Conservation (phyloP, 139 green algal genomes). For the Penium margaritaceum region DNA sequence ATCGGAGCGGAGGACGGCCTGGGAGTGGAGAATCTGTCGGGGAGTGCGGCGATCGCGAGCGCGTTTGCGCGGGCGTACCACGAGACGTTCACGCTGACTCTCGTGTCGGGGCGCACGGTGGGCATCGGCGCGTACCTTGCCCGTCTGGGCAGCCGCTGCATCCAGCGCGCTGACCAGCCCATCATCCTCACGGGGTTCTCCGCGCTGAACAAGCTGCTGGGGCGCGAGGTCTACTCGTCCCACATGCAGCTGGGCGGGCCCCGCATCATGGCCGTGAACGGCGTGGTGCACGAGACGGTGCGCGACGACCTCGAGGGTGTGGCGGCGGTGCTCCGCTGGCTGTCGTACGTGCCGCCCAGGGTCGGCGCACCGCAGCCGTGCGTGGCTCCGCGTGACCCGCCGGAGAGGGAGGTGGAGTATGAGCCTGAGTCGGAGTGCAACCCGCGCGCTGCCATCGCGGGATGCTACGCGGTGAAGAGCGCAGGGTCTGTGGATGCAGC, state of each 20-base stretch:
- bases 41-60: constrained; percentile 82
- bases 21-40: constrained; percentile 92
- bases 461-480: not conserved
- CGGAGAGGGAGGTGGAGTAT: constrained; percentile 53
- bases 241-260: constrained; percentile 94
- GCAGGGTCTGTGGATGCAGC: no score
- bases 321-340: no score
- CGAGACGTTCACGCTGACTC: constrained; percentile 81
- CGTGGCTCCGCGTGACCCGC: constrained; percentile 58
- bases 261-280: constrained; percentile 88
- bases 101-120: constrained; percentile 74
- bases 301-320: constrained; percentile 83
- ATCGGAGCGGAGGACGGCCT: constrained; percentile 89
- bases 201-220: constrained; percentile 98
- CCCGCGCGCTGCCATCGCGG: constrained; percentile 27
- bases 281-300: constrained; percentile 83
- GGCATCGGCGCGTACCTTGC: constrained; percentile 97
- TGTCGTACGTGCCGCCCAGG: constrained; percentile 47
- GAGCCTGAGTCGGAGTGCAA: constrained; percentile 26
- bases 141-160: constrained; percentile 75
- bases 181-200: constrained; percentile 96
- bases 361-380: constrained; percentile 53
- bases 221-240: constrained; percentile 75
- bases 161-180: constrained; percentile 90
- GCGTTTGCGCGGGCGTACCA: constrained; percentile 64